Evolutionary conservation across 1,139 yeast genomes (phyloP).

Genomic region (Lodderomyces jiufengensis): DNA sequence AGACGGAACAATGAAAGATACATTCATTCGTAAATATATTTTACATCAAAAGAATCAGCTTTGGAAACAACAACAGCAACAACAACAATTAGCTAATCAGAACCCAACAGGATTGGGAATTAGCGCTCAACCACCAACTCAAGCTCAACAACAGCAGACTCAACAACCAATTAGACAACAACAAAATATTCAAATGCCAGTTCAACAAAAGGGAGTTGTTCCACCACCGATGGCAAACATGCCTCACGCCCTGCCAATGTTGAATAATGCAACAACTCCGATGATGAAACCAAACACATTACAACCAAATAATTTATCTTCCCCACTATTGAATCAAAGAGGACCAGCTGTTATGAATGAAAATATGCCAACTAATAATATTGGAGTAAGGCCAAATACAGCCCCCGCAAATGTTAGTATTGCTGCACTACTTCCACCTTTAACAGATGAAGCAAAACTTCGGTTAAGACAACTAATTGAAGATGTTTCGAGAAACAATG

Average conservation of each 20-base stretch:
- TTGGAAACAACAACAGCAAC: constrained; percentile 36
- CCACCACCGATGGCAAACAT: not conserved
- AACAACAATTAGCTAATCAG: constrained; percentile 15
- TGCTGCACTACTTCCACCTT: constrained; percentile 26
- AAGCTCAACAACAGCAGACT: no score
- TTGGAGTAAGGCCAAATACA: constrained; percentile 2
- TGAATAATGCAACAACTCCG: constrained; percentile 19
- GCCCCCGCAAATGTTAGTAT: constrained; percentile 7
- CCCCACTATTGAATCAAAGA: constrained; percentile 24
- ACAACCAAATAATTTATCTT: constrained; percentile 13
- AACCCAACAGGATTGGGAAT: constrained; percentile 8
- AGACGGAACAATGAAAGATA: constrained; percentile 34
- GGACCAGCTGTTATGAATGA: constrained; percentile 6
- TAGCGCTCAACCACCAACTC: no score
- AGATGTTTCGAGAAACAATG: constrained; percentile 66
- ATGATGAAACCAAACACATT: constrained; percentile 21
- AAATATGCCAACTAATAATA: constrained; percentile 3
- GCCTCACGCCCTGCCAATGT: constrained; percentile 23
- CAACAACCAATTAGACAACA: constrained; percentile 8
- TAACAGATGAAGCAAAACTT: constrained; percentile 43
- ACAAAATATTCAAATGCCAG: constrained; percentile 13
- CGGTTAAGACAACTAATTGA: constrained; percentile 61
- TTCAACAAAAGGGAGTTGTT: constrained; percentile 6
- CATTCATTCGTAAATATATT: constrained; percentile 39
- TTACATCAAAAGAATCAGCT: constrained; percentile 38